Base-by-base conservation (phyloP, 2,329 filamentous ascomycete species). In the Bipolaris zeicola region DNA sequence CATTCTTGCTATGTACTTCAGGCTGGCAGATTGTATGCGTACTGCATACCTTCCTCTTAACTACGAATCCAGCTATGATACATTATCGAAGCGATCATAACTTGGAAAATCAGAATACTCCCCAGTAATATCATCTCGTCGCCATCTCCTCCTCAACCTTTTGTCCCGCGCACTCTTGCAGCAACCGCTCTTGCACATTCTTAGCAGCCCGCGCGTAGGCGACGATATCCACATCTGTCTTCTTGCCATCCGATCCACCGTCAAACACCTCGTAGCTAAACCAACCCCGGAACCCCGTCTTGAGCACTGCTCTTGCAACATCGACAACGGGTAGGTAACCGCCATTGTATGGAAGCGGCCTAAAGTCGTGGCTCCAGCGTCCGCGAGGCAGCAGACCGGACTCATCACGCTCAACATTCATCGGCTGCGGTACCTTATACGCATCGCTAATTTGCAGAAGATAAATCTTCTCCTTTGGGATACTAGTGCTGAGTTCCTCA, bases 361-460 rank as follows among this genome's bases (percentile, higher is more conserved):
- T 78, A 59, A 85, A 88, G 60, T 87, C 86, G 73, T 89, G 86
- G 65, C 88, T 92, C 90, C 90, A 93, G 31, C 83, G 78, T 0
- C 83, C 87, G 33, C 87, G 78, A 0, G 89, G 86, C 28, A 86
- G 75, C 41, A 87, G 65, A 0, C 86, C 87, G 5, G 78, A 74
- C 22, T 82, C 77, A 33, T 84, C 80, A 0, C 72, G 65, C 42
- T 82, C 73, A 3, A 79, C 76, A 20, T 80, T 73, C 5, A 92
- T 69, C 0, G 88, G 86, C 3, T 80, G 76, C 0, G 79, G 77
- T 36, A 86, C 81, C 63, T 82, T 85, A 69, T 92, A 92, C 0
- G 87, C 90, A 70, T 94, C 90, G 3, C 85, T 89, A 50, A 93
- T 87, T 70, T 93, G 90, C 2, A 93, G 72, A 0, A 92, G 77